A percentile compares a stretch with the other conserved stretches of the same genome.
phyloP scores from a whole-genome alignment of 345 rosid species.

The Mangifera indica region DNA sequence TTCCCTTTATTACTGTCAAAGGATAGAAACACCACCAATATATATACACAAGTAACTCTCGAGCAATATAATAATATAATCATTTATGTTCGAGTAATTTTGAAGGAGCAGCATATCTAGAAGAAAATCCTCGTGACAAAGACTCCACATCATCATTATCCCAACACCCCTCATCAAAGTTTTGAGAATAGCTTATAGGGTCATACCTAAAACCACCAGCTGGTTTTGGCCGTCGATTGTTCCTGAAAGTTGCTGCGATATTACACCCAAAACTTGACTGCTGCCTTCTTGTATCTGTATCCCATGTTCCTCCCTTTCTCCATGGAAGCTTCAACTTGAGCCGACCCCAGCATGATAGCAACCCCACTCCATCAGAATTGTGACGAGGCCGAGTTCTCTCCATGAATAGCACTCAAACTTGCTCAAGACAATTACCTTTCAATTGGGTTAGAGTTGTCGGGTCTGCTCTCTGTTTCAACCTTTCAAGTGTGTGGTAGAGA shows the following conservation, averaged over 20 bases:
- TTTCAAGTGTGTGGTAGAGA: conserved; percentile 40
- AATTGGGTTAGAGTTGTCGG: conserved; percentile 5
- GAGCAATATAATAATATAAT: not conserved
- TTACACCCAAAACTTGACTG: conserved; percentile 15
- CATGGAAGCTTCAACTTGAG: conserved; percentile 43
- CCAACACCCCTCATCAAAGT: conserved; percentile 41
- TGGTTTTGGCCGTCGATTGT: conserved; percentile 17
- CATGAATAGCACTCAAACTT: conserved; percentile 15
- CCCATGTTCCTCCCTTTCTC: conserved; percentile 23
- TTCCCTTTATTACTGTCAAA: not conserved
- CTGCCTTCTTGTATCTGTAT: not conserved
- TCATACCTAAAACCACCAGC: conserved; percentile 44
- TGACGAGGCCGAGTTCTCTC: conserved; percentile 26
- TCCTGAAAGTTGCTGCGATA: conserved; percentile 18
- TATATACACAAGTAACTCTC: not conserved
- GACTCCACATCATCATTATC: conserved; percentile 29
- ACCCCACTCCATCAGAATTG: conserved; percentile 22
- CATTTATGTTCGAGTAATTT: conserved; percentile 20
- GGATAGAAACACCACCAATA: not conserved
- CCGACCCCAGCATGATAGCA: conserved; percentile 46
- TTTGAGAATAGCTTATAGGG: conserved; percentile 50
- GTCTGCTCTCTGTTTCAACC: not conserved
- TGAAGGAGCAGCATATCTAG: conserved; percentile 36
- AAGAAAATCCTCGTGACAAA: conserved; percentile 36
- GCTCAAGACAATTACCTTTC: too few species aligned